phyloP scores from a whole-genome alignment of 2,329 filamentous ascomycete genomes.

The Scolecobasidium constrictum region DNA sequence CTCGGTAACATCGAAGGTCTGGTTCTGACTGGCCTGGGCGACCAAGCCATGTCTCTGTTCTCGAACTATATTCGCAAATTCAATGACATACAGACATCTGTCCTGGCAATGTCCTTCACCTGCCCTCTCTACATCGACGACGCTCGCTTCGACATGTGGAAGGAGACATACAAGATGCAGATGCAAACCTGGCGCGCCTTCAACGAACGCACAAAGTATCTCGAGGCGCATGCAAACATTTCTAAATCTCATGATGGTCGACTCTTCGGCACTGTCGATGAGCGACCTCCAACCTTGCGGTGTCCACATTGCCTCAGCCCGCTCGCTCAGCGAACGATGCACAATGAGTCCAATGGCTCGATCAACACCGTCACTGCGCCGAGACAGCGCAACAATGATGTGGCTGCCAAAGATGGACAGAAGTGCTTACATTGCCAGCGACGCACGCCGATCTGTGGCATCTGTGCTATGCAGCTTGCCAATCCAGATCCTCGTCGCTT shows the following conservation, averaged over 20 bases:
- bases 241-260: constrained; percentile 52
- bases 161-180: constrained; percentile 61
- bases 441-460: constrained; percentile 51
- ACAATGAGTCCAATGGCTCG: constrained; percentile 23
- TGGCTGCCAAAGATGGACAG: constrained; percentile 31
- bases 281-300: constrained; percentile 60
- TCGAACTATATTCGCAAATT: constrained; percentile 66
- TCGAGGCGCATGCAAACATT: constrained; percentile 62
- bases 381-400: constrained; percentile 1
- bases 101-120: constrained; percentile 62
- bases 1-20: constrained; percentile 68
- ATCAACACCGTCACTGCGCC: constrained; percentile 1
- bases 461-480: constrained; percentile 53
- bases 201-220: constrained; percentile 65
- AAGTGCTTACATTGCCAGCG: constrained; percentile 51
- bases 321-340: constrained; percentile 29
- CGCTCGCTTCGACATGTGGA: constrained; percentile 63
- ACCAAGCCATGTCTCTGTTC: constrained; percentile 62
- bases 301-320: constrained; percentile 62
- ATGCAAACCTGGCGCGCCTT: constrained; percentile 61
- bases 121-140: constrained; percentile 69
- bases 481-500: constrained; percentile 42
- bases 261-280: constrained; percentile 53
- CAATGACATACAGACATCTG: constrained; percentile 68
- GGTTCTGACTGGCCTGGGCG: constrained; percentile 65